Percentiles rank a stretch among this genome's conserved stretches.
Evolutionary conservation across 2,329 filamentous ascomycete species (phyloP).

Genomic region (Neofusicoccum sp.): DNA sequence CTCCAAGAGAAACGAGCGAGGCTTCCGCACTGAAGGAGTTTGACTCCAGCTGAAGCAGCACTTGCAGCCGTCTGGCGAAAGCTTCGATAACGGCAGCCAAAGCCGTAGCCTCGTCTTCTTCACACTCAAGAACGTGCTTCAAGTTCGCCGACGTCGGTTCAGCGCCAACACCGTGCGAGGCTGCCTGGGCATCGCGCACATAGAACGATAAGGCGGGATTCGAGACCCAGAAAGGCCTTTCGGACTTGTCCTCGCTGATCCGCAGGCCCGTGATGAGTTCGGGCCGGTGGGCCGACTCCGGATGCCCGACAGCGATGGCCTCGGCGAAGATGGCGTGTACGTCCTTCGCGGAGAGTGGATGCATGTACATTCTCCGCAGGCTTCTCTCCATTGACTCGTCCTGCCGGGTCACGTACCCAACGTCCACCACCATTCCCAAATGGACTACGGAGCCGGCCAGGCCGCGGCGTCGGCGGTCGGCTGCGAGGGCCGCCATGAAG

Average conservation of each 20-base stretch:
- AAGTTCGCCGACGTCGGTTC: conserved; percentile 1
- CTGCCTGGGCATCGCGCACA: conserved; percentile 27
- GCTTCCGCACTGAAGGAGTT: conserved; percentile 21
- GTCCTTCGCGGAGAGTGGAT: conserved; percentile 51
- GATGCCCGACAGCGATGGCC: conserved; percentile 43
- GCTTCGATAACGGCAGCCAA: conserved; percentile 22
- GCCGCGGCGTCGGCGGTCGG: conserved; percentile 23
- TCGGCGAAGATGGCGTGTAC: conserved; percentile 57
- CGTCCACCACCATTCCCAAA: conserved; percentile 19
- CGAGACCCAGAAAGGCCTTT: background rate
- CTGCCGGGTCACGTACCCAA: conserved; percentile 24
- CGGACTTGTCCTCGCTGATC: background rate
- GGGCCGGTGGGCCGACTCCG: conserved; percentile 6
- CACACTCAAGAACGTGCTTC: conserved; percentile 20
- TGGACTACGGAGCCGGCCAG: conserved; percentile 21
- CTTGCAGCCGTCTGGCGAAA: conserved; percentile 24
- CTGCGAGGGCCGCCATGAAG: conserved; percentile 44
- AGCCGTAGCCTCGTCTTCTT: conserved; percentile 8
- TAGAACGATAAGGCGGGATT: background rate
- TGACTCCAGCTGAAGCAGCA: background rate
- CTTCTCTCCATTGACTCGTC: conserved; percentile 24
- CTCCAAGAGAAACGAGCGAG: conserved; percentile 30
- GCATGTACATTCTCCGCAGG: conserved; percentile 24
- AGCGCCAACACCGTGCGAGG: conserved; percentile 19
- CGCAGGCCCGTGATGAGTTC: conserved; percentile 27